Evolutionary conservation across 768 basidiomycete species (phyloP).

Genomic region (Rubroboletus satanas): DNA sequence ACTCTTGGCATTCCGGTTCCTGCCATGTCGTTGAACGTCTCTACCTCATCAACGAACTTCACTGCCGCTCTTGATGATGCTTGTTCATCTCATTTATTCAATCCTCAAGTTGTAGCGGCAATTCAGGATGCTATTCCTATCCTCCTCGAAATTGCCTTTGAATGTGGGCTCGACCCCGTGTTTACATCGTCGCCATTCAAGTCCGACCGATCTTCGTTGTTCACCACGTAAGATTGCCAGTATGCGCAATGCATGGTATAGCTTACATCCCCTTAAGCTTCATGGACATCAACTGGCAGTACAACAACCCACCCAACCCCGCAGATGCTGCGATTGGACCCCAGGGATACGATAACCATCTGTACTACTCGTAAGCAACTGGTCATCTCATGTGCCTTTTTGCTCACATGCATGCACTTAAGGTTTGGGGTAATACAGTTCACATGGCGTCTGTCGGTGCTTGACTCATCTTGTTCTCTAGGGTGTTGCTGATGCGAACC

Average conservation of each 20-base stretch:
- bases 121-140: conserved; percentile 37
- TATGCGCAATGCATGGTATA: neutral
- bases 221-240: conserved; percentile 34
- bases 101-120: conserved; percentile 30
- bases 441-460: neutral
- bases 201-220: conserved; percentile 26
- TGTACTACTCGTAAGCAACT: conserved; percentile 63
- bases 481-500: conserved; percentile 68
- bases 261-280: conserved; percentile 45
- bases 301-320: conserved; percentile 66
- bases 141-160: conserved; percentile 27
- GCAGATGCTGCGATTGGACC: conserved; percentile 65
- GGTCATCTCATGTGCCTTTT: neutral
- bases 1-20: conserved; percentile 49
- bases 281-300: conserved; percentile 81
- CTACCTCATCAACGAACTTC: conserved; percentile 33
- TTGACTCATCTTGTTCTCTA: conserved; percentile 23
- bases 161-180: conserved; percentile 18
- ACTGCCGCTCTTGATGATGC: conserved; percentile 31
- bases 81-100: conserved; percentile 21
- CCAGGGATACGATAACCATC: conserved; percentile 73
- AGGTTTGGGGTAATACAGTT: conserved; percentile 54
- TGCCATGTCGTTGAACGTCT: conserved; percentile 1
- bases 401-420: conserved; percentile 6
- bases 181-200: conserved; percentile 23